Evolutionary conservation across 257 asterid genomes (phyloP).

Genomic region (Solanum arcanum): DNA sequence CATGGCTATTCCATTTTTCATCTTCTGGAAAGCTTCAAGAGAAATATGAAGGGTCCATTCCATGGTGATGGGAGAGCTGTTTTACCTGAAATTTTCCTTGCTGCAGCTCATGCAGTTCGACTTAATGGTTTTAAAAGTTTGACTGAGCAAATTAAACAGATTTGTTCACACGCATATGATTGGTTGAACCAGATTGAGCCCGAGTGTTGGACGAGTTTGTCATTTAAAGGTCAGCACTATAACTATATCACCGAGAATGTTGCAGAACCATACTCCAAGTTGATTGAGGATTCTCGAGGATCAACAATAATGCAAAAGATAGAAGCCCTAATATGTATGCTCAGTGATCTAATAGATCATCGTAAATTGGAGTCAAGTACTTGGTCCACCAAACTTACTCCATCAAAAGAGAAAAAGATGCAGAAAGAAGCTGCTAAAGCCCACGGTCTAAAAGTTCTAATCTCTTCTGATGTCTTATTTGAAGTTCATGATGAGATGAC

Average conservation of each 20-base stretch:
- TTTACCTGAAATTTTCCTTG: conserved; percentile 55
- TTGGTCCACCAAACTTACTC: conserved; percentile 58
- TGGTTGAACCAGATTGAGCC: conserved; percentile 62
- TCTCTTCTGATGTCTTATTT: conserved; percentile 59
- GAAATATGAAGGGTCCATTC: conserved; percentile 70
- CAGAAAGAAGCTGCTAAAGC: conserved; percentile 47
- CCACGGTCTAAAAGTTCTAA: conserved; percentile 45
- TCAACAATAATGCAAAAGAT: conserved; percentile 72
- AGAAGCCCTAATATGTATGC: conserved; percentile 51
- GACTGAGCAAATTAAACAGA: conserved; percentile 61
- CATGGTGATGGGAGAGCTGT: conserved; percentile 70
- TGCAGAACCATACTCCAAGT: conserved; percentile 49
- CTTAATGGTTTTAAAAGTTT: conserved; percentile 33
- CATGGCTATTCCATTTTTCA: conserved; percentile 78
- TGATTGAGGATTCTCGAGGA: conserved; percentile 62
- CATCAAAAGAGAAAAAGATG: conserved; percentile 53
- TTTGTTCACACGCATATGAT: conserved; percentile 52
- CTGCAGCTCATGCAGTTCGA: conserved; percentile 70
- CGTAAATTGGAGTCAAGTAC: conserved; percentile 36
- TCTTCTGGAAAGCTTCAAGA: conserved; percentile 73
- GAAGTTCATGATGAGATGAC: conserved; percentile 86
- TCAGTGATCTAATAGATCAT: conserved; percentile 30
- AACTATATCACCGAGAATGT: conserved; percentile 49
- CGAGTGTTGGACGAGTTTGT: conserved; percentile 55
- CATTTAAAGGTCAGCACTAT: conserved; percentile 56